A percentile compares a stretch with the other conserved stretches of the same genome.
phyloP scores from a whole-genome alignment of 306 rosid species.

The Inga laurina region DNA sequence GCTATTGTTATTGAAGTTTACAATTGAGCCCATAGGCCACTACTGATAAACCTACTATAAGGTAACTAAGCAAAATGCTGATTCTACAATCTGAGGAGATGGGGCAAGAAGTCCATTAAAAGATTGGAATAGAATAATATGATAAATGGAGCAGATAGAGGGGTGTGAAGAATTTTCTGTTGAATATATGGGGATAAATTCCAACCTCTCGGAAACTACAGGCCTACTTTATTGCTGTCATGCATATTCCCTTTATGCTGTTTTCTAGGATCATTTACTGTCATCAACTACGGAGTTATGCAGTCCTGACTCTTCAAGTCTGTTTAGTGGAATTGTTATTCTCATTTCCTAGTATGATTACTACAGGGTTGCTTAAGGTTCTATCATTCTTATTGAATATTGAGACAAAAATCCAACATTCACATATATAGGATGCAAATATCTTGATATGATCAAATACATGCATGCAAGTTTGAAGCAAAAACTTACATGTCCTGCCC shows the following conservation, averaged over 20 bases:
- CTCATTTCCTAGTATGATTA: not conserved
- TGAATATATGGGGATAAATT: not conserved
- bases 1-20: not conserved
- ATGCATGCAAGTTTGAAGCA: constrained; percentile 1
- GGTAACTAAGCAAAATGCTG: not conserved
- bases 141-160: not conserved
- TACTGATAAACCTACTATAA: not conserved
- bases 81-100: not conserved
- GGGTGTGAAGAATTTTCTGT: not conserved
- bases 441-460: constrained; percentile 4
- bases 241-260: not conserved
- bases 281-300: not conserved
- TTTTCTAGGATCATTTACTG: not conserved
- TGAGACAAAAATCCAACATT: not conserved
- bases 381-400: not conserved
- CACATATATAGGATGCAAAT: not conserved
- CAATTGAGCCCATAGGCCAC: not conserved
- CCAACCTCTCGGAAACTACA: not conserved
- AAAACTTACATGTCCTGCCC: constrained; percentile 84
- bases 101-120: not conserved
- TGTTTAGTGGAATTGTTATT: not conserved
- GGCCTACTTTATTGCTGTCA: not conserved
- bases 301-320: not conserved
- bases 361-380: not conserved
- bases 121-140: not conserved